phyloP scores from a whole-genome alignment of 257 asterid genomes.

The Penstemon barbatus region DNA sequence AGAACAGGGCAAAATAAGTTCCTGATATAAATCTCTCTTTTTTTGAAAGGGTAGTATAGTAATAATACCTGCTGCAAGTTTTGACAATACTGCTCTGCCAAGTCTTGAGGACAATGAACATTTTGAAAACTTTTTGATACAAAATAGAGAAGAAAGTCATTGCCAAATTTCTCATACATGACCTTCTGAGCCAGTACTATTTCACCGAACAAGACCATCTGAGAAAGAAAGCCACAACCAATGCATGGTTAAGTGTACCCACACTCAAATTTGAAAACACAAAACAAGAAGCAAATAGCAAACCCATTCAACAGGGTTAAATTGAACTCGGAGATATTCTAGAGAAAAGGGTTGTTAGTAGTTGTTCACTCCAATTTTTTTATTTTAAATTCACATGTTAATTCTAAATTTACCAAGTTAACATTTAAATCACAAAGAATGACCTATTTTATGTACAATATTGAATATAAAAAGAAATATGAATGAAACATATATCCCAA shows the following conservation, averaged over 20 bases:
- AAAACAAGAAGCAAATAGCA: neutral
- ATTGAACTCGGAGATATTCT: neutral
- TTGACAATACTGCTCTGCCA: conserved; percentile 83
- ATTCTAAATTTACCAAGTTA: neutral
- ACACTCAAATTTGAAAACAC: neutral
- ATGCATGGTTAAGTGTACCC: neutral
- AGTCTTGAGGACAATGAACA: conserved; percentile 76
- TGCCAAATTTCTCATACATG: conserved; percentile 90
- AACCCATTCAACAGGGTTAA: neutral
- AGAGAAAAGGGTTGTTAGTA: neutral
- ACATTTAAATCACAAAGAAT: neutral
- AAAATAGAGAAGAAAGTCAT: conserved; percentile 65
- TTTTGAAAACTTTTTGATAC: conserved; percentile 71
- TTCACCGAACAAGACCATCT: conserved; percentile 77
- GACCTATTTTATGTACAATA: neutral
- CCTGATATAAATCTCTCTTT: neutral
- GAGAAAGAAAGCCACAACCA: conserved; percentile 33
- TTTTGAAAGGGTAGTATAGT: conserved; percentile 18
- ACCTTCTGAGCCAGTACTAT: conserved; percentile 81
- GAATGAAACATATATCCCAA: neutral
- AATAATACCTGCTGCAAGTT: conserved; percentile 91
- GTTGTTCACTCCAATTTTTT: neutral
- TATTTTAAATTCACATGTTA: neutral
- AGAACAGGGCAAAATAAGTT: neutral
- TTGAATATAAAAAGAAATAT: neutral